A percentile compares a stretch with the other conserved stretches of the same genome.
These are phyloP conservation scores for Tephrocybe sp. DNA, from an alignment of 768 basidiomycete species.

Conservation along the genomic window DNA sequence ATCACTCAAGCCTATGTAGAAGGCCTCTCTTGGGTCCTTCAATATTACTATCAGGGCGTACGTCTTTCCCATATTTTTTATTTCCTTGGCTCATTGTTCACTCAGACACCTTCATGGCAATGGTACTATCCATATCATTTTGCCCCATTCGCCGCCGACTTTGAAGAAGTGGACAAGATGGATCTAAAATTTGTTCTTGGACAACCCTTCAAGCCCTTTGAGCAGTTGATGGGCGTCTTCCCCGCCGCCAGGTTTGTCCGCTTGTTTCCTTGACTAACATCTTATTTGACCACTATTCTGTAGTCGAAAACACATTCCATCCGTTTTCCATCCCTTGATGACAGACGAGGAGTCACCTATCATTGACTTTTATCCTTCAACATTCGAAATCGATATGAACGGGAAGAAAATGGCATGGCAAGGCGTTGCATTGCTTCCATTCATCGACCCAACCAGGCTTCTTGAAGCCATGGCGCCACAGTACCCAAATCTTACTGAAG, in stretches of 20 bases:
- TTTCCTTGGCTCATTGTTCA: background rate
- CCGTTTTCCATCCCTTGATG: constrained; percentile 87
- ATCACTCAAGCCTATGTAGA: constrained; percentile 85
- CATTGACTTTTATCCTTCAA: constrained; percentile 89
- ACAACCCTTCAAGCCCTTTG: constrained; percentile 93
- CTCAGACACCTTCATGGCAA: constrained; percentile 89
- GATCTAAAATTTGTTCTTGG: constrained; percentile 77
- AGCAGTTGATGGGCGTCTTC: constrained; percentile 98
- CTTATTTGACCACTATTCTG: background rate
- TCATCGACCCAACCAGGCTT: constrained; percentile 85
- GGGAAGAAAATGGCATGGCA: constrained; percentile 99
- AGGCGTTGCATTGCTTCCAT: constrained; percentile 93
- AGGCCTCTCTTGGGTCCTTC: constrained; percentile 92
- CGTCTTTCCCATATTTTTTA: constrained; percentile 18
- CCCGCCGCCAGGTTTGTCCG: constrained; percentile 76
- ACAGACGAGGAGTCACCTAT: constrained; percentile 83
- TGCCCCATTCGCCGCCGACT: constrained; percentile 96
- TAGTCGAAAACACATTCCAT: constrained; percentile 87
- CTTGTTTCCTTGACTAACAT: constrained; percentile 2
- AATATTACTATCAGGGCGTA: constrained; percentile 99
- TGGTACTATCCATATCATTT: constrained; percentile 99
- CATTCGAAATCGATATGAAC: constrained; percentile 98
- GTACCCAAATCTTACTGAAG: constrained; percentile 70
- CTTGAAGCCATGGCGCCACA: constrained; percentile 76
- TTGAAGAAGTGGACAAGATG: constrained; percentile 74